A percentile compares a stretch with the other conserved stretches of the same genome.
Evolutionary conservation across 345 rosid genomes (phyloP).

Genomic region (Limnanthes douglasii): DNA sequence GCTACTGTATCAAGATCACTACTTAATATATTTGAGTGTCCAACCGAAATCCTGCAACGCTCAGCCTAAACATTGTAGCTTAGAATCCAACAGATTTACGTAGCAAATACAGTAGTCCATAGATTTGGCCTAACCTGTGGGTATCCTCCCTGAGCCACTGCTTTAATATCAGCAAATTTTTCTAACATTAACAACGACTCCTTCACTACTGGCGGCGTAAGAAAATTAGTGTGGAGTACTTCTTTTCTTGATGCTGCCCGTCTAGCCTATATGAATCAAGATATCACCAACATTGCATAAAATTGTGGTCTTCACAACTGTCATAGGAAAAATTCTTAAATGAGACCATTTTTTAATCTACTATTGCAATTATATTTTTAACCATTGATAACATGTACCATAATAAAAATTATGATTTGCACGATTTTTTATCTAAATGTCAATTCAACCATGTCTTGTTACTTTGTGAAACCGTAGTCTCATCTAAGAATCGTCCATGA

Average conservation of each 20-base stretch:
- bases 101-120: not conserved
- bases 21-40: constrained; percentile 47
- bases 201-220: constrained; percentile 68
- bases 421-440: no score
- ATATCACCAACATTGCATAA: no score
- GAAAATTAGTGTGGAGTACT: constrained; percentile 63
- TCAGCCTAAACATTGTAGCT: constrained; percentile 51
- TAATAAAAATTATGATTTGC: no score
- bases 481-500: no score
- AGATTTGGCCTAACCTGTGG: constrained; percentile 45
- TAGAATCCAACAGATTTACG: constrained; percentile 1
- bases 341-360: no score
- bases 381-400: no score
- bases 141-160: constrained; percentile 75
- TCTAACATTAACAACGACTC: constrained; percentile 44
- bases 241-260: constrained; percentile 53
- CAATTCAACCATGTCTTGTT: no score
- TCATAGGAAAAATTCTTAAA: no score
- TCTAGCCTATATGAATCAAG: constrained; percentile 63
- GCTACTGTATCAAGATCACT: constrained; percentile 60
- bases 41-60: constrained; percentile 75
- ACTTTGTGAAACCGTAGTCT: no score
- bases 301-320: no score
- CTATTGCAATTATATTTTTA: no score
- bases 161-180: constrained; percentile 55